Percentiles rank a stretch among this genome's conserved stretches.
Conservation (phyloP, 2,329 filamentous ascomycete genomes). For the Alternaria tenuissima region DNA sequence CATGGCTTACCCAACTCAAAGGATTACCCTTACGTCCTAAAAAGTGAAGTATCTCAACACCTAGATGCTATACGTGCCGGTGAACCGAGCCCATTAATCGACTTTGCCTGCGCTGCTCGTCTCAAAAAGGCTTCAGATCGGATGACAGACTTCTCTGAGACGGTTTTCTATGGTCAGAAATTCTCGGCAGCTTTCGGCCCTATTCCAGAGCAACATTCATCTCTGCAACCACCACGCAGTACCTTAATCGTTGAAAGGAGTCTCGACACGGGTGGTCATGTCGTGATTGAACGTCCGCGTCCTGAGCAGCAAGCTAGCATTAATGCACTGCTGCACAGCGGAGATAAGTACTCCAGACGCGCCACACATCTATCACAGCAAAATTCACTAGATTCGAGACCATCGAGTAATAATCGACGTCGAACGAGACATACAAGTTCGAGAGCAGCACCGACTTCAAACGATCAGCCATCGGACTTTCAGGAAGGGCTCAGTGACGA, state of each 20-base stretch:
- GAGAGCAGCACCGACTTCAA: neutral
- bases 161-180: slow-evolving; percentile 13
- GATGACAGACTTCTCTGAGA: slow-evolving; percentile 19
- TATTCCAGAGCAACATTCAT: neutral
- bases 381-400: neutral
- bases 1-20: slow-evolving; percentile 25
- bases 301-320: slow-evolving; percentile 1
- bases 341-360: neutral
- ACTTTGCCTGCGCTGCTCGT: neutral
- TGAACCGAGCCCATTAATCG: slow-evolving; percentile 19
- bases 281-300: neutral
- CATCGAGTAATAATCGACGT: neutral
- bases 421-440: neutral
- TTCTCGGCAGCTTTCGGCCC: neutral
- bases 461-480: slow-evolving; percentile 11
- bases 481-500: slow-evolving; percentile 5
- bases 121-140: neutral
- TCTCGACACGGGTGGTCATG: neutral
- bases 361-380: neutral
- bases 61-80: slow-evolving; percentile 24
- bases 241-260: neutral
- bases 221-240: neutral
- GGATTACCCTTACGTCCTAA: slow-evolving; percentile 34
- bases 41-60: slow-evolving; percentile 27
- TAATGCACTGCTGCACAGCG: neutral